Percentiles rank a stretch among this genome's conserved stretches.
Evolutionary conservation across 2,329 filamentous ascomycete species (phyloP).

Genomic region (Fusarium continuum): DNA sequence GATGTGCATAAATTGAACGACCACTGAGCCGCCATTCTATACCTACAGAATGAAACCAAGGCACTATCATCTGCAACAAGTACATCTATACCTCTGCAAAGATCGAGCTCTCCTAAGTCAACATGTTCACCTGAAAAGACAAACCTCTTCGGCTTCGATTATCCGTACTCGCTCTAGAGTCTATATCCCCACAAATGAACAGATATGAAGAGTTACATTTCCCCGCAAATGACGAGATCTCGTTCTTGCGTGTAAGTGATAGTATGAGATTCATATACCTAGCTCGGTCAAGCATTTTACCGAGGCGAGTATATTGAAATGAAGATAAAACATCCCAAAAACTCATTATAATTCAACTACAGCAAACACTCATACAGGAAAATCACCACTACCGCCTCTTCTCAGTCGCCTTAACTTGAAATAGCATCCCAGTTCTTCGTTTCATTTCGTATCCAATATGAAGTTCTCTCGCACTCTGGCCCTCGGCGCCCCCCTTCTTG

Average conservation of each 20-base stretch:
- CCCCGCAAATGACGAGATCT: not conserved
- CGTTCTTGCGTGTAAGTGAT: rapidly evolving
- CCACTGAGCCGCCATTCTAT: not conserved
- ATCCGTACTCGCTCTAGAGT: not conserved
- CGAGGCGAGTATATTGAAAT: not conserved
- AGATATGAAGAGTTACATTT: not conserved
- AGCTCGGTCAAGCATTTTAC: not conserved
- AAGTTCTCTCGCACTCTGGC: not conserved
- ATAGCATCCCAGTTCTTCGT: too few species aligned
- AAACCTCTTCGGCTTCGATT: not conserved
- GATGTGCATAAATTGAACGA: not conserved
- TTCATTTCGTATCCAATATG: too few species aligned
- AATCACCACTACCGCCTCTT: too few species aligned
- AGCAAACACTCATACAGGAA: not conserved
- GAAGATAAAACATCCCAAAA: not conserved
- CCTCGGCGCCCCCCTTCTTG: not conserved
- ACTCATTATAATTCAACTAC: not conserved
- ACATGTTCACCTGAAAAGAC: too few species aligned
- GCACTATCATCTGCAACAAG: not conserved
- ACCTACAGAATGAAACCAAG: not conserved
- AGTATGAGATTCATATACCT: rapidly evolving
- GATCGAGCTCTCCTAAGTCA: too few species aligned
- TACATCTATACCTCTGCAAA: too few species aligned
- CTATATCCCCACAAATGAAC: not conserved
- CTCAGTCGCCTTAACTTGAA: too few species aligned